Conservation (phyloP, 2,329 filamentous ascomycete species). For the Penicillium sp. region DNA sequence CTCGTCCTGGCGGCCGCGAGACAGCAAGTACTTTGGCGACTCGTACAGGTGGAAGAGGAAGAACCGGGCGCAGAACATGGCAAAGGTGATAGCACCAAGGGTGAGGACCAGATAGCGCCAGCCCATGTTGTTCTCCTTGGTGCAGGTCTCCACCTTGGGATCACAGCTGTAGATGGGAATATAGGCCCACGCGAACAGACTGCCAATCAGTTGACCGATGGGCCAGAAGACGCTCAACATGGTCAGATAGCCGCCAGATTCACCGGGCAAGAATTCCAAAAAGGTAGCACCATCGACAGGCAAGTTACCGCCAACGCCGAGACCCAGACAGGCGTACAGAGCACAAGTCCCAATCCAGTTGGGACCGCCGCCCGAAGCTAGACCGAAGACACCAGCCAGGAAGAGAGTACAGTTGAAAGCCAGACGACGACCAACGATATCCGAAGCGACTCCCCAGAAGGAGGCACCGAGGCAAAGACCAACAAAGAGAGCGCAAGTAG, state of each 20-base stretch:
- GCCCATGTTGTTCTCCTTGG: conserved; percentile 59
- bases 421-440: conserved; percentile 72
- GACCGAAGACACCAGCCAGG: conserved; percentile 71
- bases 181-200: conserved; percentile 59
- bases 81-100: conserved; percentile 69
- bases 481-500: conserved; percentile 72
- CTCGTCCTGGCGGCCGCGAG: conserved; percentile 69
- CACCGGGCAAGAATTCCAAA: conserved; percentile 74
- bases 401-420: conserved; percentile 80
- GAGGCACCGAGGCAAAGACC: conserved; percentile 76
- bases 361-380: conserved; percentile 64
- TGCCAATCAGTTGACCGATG: conserved; percentile 66
- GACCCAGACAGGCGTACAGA: conserved; percentile 60
- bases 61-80: conserved; percentile 76
- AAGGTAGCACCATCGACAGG: conserved; percentile 79
- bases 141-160: conserved; percentile 39
- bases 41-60: conserved; percentile 79
- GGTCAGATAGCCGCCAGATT: conserved; percentile 68
- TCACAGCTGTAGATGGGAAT: conserved; percentile 64
- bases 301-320: conserved; percentile 71
- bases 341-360: conserved; percentile 65
- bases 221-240: conserved; percentile 85
- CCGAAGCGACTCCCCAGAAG: conserved; percentile 76
- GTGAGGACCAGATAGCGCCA: conserved; percentile 74
- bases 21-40: conserved; percentile 79